Percentiles rank a stretch among this genome's conserved stretches.
phyloP scores from a whole-genome alignment of 495 filamentous ascomycete species.

The Evernia prunastri region DNA sequence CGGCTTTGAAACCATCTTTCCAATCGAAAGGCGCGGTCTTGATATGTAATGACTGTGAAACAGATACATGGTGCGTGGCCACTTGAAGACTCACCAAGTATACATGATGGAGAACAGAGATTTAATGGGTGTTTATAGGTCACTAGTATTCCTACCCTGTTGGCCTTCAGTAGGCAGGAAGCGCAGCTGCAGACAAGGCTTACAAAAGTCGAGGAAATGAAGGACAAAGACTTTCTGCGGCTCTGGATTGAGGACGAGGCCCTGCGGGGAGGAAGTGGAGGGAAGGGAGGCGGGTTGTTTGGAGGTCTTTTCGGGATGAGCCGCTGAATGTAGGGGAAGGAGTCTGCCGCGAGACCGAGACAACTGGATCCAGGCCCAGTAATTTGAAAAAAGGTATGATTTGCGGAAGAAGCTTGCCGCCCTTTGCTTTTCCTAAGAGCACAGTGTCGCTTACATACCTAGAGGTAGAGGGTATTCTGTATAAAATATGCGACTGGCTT shows the following conservation, averaged over 20 bases:
- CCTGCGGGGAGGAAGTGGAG: conserved; percentile 43
- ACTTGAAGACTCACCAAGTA: not conserved
- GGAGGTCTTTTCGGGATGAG: conserved; percentile 42
- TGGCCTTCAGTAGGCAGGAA: conserved; percentile 58
- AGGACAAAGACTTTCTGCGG: conserved; percentile 47
- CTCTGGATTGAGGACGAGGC: conserved; percentile 58
- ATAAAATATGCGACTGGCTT: not conserved
- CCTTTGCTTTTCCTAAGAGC: not conserved
- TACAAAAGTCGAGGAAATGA: conserved; percentile 46
- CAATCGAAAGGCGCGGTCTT: not conserved
- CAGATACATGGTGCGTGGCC: not conserved
- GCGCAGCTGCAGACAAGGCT: conserved; percentile 50
- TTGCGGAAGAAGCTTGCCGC: not conserved
- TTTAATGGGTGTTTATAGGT: conserved; percentile 31
- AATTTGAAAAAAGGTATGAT: too few relatives aligned
- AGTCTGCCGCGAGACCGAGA: not conserved
- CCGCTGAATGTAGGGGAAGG: conserved; percentile 21
- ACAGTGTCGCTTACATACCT: not conserved
- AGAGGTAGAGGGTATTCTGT: not conserved
- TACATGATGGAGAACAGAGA: not conserved
- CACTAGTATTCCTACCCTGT: conserved; percentile 58
- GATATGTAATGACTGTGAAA: not conserved
- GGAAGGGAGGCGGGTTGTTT: conserved; percentile 37
- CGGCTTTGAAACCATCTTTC: conserved; percentile 19
- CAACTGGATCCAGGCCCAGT: not conserved